Evolutionary conservation across 495 filamentous ascomycete species (phyloP), one percentile per base, ranked within the genome.

Genomic region (Talaromyces adpressus): DNA sequence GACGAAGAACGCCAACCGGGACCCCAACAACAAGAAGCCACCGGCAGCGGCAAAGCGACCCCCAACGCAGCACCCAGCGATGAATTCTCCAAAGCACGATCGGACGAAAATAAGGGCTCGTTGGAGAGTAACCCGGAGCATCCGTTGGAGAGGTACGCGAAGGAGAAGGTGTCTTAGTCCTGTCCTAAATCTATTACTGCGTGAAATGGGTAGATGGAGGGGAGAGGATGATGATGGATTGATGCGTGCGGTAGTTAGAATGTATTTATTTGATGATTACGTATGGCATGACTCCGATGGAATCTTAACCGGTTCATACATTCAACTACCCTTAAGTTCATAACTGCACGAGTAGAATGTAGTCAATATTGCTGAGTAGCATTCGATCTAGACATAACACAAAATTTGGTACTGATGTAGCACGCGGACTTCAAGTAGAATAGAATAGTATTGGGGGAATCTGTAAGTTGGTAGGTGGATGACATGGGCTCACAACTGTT

Each of bases 151-250:
- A 84, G 89, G 51, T 77, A 79, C n/a, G 84, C 89, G 59, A 79
- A 84, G 64, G 81, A 80, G 54, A 92, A 92, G 80, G 83, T 81
- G n/a, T n/a, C n/a, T n/a, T n/a, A n/a, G n/a, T n/a, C n/a, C n/a
- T n/a, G n/a, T n/a, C n/a, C n/a, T n/a, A n/a, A n/a, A n/a, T n/a
- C n/a, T n/a, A n/a, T n/a, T n/a, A n/a, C n/a, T n/a, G n/a, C n/a
- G n/a, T n/a, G n/a, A n/a, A n/a, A n/a, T n/a, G n/a, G 36, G 14
- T 9, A 8, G 16, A 41, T 16, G 36, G 36, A 16, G 9, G 36
- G 12, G 5, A 4, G 39, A 4, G 27, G 27, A 27, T 27, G 27
- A 27, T 27, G 27, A 4, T 27, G n/a, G 4, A 41, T 41, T 41
- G 11, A 27, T 30, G 29, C 6, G 29, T 30, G 29, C 12, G 8